Evolutionary conservation across 169 alveolate genomes (phyloP), one percentile per base, ranked within the genome.

Genomic region (Babesia ovis): DNA sequence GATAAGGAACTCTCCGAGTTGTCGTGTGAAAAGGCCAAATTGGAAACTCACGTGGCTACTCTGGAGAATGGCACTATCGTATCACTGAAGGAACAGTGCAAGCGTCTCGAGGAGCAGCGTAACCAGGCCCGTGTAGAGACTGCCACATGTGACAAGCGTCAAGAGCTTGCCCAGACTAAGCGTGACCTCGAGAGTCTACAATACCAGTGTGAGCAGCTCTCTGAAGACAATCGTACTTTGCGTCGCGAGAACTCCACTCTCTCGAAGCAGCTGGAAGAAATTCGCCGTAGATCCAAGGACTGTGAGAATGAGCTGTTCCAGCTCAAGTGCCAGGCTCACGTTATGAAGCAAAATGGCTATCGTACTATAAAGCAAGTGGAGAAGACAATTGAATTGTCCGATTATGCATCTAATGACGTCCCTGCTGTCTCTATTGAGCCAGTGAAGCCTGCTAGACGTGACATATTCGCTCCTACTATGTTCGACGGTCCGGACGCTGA

Each of bases 401-500:
- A 46, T 20, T 12, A 20, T 31, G 29, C 59, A 20, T 12, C 56
- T 48, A 20, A 12, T 12, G 27, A 20, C 5, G 56, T 18, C 12
- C 56, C 56, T 12, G 46, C 46, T 39, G 20, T 48, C 5, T 18
- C 56, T 5, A 20, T 18, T 20, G 45, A 50, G 39, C 18, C 46
- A 46, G 58, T 12, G 11, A 25, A 73, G 32, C 68, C 76, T 0
- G 32, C 54, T 20, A 27, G 70, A 32, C 57, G 83, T 32, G 83
- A 79, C 60, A 46, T 79, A 18, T 79, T 79, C 34, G 76, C 73
- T 29, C 86, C 86, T 29, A 79, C 86, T 23, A 79, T 79, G 86
- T 79, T 79, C 50, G 76, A 79, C 62, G 77, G 70, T 11, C 86
- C 86, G 42, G 81, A 68, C 37, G 60, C 54, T 3, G 86, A 68